phyloP scores from a whole-genome alignment of 2,329 filamentous ascomycete genomes.

The Pseudogymnoascus sp. region DNA sequence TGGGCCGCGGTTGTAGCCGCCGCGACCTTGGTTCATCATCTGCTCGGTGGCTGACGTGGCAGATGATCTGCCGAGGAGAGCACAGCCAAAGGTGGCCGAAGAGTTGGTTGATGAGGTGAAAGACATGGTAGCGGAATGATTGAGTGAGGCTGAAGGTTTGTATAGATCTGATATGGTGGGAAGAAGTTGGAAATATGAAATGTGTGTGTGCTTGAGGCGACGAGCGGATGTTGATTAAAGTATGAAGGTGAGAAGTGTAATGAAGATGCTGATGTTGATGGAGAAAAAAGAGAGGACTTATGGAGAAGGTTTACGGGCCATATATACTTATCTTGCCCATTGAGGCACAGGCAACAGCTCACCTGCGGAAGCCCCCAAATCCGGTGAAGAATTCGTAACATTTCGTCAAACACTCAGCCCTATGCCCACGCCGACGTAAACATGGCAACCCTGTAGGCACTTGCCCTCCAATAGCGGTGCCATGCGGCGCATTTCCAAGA shows the following conservation, averaged over 20 bases:
- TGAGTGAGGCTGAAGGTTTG: not conserved
- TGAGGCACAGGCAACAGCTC: not conserved
- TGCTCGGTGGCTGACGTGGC: not conserved
- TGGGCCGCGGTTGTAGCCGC: slow-evolving; percentile 17
- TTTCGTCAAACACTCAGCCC: slow-evolving; percentile 7
- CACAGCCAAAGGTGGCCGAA: not conserved
- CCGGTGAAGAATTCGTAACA: not conserved
- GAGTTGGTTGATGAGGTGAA: not conserved
- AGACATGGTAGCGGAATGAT: not conserved
- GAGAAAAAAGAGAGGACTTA: slow-evolving; percentile 3
- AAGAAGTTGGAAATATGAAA: not conserved
- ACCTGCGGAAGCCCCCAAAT: not conserved
- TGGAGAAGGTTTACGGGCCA: not conserved
- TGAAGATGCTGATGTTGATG: slow-evolving; percentile 4
- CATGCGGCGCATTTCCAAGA: not conserved
- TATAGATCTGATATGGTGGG: not conserved
- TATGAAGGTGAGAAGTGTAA: slow-evolving; percentile 1
- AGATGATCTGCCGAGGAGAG: not conserved
- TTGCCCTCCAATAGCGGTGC: not conserved
- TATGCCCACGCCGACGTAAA: slow-evolving; percentile 3
- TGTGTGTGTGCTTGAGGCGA: not conserved
- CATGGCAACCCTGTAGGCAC: slow-evolving; percentile 4
- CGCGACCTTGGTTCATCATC: slow-evolving; percentile 12
- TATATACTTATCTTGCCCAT: slow-evolving; percentile 4
- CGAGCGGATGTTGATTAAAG: not conserved